Percentiles rank a stretch among this genome's conserved stretches.
Evolutionary conservation across 805 yeast species (phyloP).

Genomic region (Lipomyces sp.): DNA sequence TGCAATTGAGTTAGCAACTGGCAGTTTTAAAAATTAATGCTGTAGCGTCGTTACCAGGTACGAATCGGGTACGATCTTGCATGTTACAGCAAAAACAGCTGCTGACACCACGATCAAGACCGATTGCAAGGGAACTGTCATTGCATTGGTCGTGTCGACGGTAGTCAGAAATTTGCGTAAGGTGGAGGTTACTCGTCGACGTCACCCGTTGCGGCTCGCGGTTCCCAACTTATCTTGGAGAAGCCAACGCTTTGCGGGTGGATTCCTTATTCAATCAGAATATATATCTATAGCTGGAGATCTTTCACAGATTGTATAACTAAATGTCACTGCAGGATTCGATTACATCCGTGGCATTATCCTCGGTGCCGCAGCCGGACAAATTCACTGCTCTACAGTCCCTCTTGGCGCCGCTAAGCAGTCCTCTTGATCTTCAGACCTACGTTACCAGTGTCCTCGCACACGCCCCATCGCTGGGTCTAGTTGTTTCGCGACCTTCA

Average conservation of each 20-base stretch:
- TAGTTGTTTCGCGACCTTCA: conserved; percentile 34
- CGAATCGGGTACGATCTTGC: conserved; percentile 35
- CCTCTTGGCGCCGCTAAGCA: conserved; percentile 15
- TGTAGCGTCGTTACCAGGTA: conserved; percentile 64
- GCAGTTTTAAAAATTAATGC: conserved; percentile 61
- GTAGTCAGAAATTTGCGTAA: background rate
- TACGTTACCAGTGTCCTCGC: conserved; percentile 27
- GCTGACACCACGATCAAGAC: conserved; percentile 9
- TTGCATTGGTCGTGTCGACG: background rate
- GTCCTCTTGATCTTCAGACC: conserved; percentile 5
- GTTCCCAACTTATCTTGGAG: background rate
- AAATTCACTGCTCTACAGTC: conserved; percentile 18
- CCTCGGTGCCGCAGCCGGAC: conserved; percentile 25
- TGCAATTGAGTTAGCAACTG: conserved; percentile 46
- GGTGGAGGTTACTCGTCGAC: background rate
- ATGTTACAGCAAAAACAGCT: conserved; percentile 16
- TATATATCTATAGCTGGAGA: background rate
- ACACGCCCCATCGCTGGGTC: conserved; percentile 20
- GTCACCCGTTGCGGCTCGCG: conserved; percentile 1
- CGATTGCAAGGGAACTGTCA: background rate
- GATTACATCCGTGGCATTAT: conserved; percentile 5
- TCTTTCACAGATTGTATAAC: background rate
- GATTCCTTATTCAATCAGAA: background rate
- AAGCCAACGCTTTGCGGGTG: no score
- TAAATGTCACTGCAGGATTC: conserved; percentile 1